Evolutionary conservation across 2,329 filamentous ascomycete species (phyloP).

Genomic region (Dendryphion nanum): DNA sequence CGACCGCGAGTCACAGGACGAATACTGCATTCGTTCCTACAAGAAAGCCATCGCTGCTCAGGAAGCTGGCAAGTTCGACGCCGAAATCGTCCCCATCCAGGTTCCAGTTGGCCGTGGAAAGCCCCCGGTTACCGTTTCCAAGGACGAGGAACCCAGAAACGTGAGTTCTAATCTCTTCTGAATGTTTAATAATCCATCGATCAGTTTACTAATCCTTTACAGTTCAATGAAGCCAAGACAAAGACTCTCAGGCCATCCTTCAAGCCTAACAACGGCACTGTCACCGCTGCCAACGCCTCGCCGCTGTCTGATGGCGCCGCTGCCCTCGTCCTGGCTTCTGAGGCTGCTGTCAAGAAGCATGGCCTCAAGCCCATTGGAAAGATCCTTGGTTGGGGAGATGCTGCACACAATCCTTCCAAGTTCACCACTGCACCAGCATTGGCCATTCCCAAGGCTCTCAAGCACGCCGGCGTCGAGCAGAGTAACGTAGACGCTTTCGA

Average conservation of each 20-base stretch:
- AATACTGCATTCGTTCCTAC: constrained; percentile 94
- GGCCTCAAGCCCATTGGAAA: constrained; percentile 89
- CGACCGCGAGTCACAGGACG: constrained; percentile 82
- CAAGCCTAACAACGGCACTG: constrained; percentile 79
- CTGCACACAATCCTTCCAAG: constrained; percentile 84
- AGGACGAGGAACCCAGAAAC: constrained; percentile 96
- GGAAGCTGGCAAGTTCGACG: constrained; percentile 74
- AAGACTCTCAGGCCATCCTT: constrained; percentile 67
- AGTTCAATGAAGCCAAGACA: constrained; percentile 54
- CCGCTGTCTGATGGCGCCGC: constrained; percentile 94
- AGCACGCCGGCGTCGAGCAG: constrained; percentile 81
- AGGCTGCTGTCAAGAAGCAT: constrained; percentile 90
- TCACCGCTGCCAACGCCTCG: constrained; percentile 95
- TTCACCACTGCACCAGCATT: constrained; percentile 94
- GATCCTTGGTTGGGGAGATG: constrained; percentile 97
- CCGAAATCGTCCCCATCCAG: constrained; percentile 87
- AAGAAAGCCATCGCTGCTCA: constrained; percentile 87
- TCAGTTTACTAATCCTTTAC: constrained; percentile 15
- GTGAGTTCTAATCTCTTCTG: constrained; percentile 41
- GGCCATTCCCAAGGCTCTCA: constrained; percentile 94
- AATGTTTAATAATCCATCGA: constrained; percentile 8
- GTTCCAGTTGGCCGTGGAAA: constrained; percentile 88
- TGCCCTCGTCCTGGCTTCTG: constrained; percentile 88
- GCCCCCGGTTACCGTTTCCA: constrained; percentile 74
- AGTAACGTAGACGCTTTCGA: constrained; percentile 88